These are phyloP conservation scores for Extremus antarcticus DNA, from an alignment of 495 filamentous ascomycete species.

Conservation along the genomic window DNA sequence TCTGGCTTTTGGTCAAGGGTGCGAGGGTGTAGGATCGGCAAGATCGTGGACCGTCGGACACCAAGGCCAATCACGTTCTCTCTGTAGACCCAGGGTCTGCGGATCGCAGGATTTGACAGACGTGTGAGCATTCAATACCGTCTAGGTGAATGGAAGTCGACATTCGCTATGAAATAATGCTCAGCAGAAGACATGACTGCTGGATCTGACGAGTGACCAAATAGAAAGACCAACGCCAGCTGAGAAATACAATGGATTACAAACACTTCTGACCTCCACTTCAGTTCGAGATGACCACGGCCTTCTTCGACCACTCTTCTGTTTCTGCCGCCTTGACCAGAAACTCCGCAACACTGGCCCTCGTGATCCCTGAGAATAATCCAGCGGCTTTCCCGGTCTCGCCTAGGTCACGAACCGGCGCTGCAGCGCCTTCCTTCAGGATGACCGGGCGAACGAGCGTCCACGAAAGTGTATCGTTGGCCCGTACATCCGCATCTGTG, in stretches of 20 bases:
- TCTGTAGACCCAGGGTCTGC: too few species aligned
- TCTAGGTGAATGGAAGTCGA: too few species aligned
- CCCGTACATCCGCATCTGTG: constrained; percentile 25
- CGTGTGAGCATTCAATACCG: too few species aligned
- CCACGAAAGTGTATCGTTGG: constrained; percentile 21
- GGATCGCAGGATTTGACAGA: too few species aligned
- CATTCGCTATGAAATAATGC: too few species aligned
- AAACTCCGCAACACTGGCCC: constrained; percentile 34
- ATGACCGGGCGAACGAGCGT: constrained; percentile 31
- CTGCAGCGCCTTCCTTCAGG: constrained; percentile 27
- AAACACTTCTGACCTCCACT: too few species aligned
- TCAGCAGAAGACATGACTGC: too few species aligned
- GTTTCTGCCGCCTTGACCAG: constrained; percentile 35
- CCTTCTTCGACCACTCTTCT: constrained; percentile 27
- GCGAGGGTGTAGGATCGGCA: constrained; percentile 55
- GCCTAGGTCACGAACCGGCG: constrained; percentile 27
- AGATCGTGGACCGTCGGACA: too few species aligned
- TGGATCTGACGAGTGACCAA: too few species aligned
- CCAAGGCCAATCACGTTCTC: too few species aligned
- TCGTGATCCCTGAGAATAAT: constrained; percentile 27
- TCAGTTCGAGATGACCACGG: constrained; percentile 36
- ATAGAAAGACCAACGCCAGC: too few species aligned
- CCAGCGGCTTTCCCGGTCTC: constrained; percentile 29
- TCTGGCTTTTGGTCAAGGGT: constrained; percentile 82
- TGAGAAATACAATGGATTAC: too few species aligned